These are phyloP conservation scores for Starmerella powellii DNA, from an alignment of 805 yeast species.

Conservation along the genomic window DNA sequence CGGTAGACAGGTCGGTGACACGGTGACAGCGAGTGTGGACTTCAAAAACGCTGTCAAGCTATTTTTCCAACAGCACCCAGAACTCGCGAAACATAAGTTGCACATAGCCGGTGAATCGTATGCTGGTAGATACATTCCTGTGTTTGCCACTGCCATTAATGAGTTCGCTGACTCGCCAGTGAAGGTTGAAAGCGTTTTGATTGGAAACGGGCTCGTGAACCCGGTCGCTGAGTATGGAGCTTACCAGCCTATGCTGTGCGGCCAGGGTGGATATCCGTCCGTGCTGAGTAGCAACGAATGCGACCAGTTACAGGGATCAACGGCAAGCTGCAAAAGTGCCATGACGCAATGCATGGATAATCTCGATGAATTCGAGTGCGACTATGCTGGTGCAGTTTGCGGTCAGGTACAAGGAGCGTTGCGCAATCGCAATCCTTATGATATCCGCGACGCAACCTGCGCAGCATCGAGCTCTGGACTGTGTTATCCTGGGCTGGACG, in stretches of 20 bases:
- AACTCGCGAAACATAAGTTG: conserved; percentile 45
- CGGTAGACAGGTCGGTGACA: conserved; percentile 45
- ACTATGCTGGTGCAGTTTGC: conserved; percentile 12
- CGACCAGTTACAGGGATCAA: conserved; percentile 6
- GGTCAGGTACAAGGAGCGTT: conserved; percentile 11
- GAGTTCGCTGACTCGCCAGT: conserved; percentile 39
- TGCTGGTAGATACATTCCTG: conserved; percentile 91
- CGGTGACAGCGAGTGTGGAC: conserved; percentile 77
- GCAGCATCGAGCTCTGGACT: conserved; percentile 40
- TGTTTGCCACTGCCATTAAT: conserved; percentile 47
- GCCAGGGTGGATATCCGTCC: conserved; percentile 56
- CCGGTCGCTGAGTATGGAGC: conserved; percentile 64
- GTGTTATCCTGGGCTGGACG: conserved; percentile 46
- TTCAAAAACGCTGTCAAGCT: conserved; percentile 72
- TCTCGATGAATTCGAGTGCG: conserved; percentile 10
- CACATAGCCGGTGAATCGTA: conserved; percentile 91
- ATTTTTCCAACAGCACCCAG: conserved; percentile 75
- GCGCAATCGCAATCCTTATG: conserved; percentile 50
- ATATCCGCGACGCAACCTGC: conserved; percentile 53
- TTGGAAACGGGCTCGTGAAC: conserved; percentile 90
- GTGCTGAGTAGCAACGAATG: conserved; percentile 14
- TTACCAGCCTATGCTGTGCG: conserved; percentile 92
- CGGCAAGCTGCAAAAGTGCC: conserved; percentile 11
- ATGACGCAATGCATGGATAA: conserved; percentile 15
- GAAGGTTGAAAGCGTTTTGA: conserved; percentile 64